Evolutionary conservation across 495 filamentous ascomycete species (phyloP).

Genomic region (Aspergillus haitiensis): DNA sequence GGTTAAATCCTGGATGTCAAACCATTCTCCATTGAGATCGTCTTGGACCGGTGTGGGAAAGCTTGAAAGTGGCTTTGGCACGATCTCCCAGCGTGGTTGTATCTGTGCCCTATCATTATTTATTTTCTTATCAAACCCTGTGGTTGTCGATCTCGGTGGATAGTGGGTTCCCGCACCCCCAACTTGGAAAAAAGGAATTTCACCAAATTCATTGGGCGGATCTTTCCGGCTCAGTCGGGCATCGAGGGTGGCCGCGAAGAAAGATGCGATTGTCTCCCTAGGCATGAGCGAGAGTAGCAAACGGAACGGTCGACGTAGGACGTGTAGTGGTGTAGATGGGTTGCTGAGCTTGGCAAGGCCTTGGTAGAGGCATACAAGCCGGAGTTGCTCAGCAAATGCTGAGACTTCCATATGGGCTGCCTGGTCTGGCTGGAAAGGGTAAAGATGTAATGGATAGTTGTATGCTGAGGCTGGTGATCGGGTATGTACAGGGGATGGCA

Average conservation of each 20-base stretch:
- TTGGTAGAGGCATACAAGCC: neutral
- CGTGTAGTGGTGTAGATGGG: neutral
- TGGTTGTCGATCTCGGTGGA: neutral
- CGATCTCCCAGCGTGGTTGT: neutral
- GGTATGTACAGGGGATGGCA: too few species aligned
- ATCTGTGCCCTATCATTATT: neutral
- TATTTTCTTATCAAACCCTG: neutral
- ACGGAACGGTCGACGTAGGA: slow-evolving; percentile 1
- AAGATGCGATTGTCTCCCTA: neutral
- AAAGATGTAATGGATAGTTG: too few species aligned
- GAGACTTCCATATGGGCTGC: neutral
- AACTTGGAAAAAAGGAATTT: slow-evolving; percentile 4
- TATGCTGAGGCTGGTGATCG: too few species aligned
- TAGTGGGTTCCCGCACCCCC: slow-evolving; percentile 10
- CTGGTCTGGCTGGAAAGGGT: too few species aligned
- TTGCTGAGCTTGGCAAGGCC: neutral
- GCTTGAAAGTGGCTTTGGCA: neutral
- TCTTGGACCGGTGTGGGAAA: neutral
- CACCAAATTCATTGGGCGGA: neutral
- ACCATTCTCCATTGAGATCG: slow-evolving; percentile 5
- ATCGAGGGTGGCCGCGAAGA: neutral
- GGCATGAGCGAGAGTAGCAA: neutral
- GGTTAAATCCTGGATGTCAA: slow-evolving; percentile 5
- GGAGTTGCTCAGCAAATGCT: slow-evolving; percentile 1
- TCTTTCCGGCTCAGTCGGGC: neutral